Conservation (phyloP, 306 rosid species). For the Trifolium fragiferum region DNA sequence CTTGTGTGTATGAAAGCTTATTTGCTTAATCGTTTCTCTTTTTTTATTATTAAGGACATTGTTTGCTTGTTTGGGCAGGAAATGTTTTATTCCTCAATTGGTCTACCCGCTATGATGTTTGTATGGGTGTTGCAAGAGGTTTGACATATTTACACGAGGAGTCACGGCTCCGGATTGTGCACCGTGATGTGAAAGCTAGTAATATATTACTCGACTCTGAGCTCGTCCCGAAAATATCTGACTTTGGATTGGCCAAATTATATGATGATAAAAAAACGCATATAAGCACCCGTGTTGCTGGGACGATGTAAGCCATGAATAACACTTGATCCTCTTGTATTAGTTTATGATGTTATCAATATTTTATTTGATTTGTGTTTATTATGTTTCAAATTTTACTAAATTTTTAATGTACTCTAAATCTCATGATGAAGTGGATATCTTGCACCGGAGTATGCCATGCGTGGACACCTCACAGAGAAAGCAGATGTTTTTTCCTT, state of each 20-base stretch:
- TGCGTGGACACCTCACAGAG: too few relatives aligned
- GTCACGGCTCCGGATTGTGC: constrained; percentile 70
- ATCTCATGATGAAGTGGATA: constrained; percentile 42
- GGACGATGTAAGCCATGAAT: constrained; percentile 67
- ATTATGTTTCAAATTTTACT: constrained; percentile 9
- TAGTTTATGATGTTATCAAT: not conserved
- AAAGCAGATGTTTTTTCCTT: too few relatives aligned
- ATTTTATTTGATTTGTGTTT: not conserved
- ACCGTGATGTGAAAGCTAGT: constrained; percentile 86
- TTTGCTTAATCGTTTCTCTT: not conserved
- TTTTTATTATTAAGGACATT: not conserved
- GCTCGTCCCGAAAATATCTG: constrained; percentile 76
- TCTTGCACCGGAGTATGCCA: too few relatives aligned
- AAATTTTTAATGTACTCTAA: not conserved
- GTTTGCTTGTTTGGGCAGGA: constrained; percentile 48
- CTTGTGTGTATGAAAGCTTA: not conserved
- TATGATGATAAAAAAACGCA: constrained; percentile 79
- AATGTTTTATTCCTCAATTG: constrained; percentile 57
- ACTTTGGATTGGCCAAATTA: constrained; percentile 81
- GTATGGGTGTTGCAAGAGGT: constrained; percentile 79
- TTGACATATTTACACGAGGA: constrained; percentile 81
- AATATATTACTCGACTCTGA: constrained; percentile 72
- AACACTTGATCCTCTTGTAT: not conserved
- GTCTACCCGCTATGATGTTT: constrained; percentile 70
- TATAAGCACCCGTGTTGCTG: constrained; percentile 80